Evolutionary conservation across 2,329 filamentous ascomycete species (phyloP), one percentile per base, ranked within the genome.

Genomic region (Teratosphaeriaceae sp.): DNA sequence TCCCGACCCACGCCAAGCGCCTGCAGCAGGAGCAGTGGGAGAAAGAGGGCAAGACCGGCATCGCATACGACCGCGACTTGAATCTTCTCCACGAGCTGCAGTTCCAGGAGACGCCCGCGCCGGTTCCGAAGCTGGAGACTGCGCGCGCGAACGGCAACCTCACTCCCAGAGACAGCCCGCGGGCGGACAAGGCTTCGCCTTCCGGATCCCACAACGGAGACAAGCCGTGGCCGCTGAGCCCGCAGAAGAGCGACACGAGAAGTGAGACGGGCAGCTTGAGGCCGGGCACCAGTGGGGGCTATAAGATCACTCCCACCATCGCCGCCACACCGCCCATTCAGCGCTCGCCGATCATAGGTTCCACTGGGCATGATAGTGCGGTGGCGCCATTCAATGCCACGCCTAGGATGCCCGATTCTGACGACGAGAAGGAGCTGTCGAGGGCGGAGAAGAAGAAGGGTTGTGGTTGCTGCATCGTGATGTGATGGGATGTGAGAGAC

Each of bases 21-120:
- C 75, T 97, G 64, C 86, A 92, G 63, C 90, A 96, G 68, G 88
- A 96, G 64, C 86, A 90, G 63, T 96, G 88, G 89, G 88, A 94
- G 65, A 85, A 82, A 55, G 87, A 96, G 64, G 89, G 89, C 50
- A 88, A 86, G 51, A 85, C 87, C 50, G 88, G 88, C 3, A 86
- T 79, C 46, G 75, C 84, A 20, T 96, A 95, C 61, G 89, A 95
- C 66, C 85, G 80, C 49, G 83, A 94, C 46, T 92, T 96, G 67
- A 80, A 85, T 15, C 83, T 89, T 5, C 70, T 97, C 49, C 92
- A 85, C 53, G 60, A 69, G 27, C 78, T 85, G 38, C 78, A 85
- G 35, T 36, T 57, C 65, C 69, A 40, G 12, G 34, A 40, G 27
- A 36, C 22, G 24, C 29, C 40, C 15, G 12, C 16, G 15, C n/a